These are phyloP conservation scores for Aleurites moluccanus DNA, from an alignment of 441 rosid species.

Conservation along the genomic window DNA sequence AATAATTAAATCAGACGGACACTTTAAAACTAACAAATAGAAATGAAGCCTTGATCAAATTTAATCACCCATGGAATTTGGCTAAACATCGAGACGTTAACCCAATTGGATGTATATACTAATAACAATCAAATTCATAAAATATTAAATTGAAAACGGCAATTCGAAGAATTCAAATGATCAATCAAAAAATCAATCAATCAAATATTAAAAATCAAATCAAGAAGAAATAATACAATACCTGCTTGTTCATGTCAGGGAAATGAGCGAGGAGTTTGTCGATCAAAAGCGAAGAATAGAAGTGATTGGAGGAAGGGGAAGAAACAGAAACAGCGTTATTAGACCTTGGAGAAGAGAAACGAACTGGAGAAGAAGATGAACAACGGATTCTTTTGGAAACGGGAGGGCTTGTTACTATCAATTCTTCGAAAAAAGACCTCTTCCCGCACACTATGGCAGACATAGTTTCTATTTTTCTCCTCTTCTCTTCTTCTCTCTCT, in stretches of 20 bases:
- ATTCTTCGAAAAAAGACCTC: slow-evolving; percentile 95
- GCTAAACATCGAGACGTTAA: too few relatives aligned
- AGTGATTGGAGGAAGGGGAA: slow-evolving; percentile 15
- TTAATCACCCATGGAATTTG: too few relatives aligned
- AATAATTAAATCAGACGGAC: neutral
- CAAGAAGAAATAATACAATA: slow-evolving; percentile 7
- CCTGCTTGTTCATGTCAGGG: slow-evolving; percentile 91
- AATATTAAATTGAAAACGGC: too few relatives aligned
- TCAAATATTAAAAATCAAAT: neutral
- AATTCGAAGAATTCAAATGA: too few relatives aligned
- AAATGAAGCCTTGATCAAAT: too few relatives aligned
- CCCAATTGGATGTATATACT: too few relatives aligned
- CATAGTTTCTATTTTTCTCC: slow-evolving; percentile 55
- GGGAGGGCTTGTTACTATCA: slow-evolving; percentile 52
- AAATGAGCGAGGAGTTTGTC: slow-evolving; percentile 61
- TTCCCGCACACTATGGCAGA: slow-evolving; percentile 97
- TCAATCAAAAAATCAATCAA: slow-evolving; percentile 3
- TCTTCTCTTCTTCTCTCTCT: slow-evolving; percentile 34
- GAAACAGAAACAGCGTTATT: slow-evolving; percentile 21
- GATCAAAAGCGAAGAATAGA: slow-evolving; percentile 34
- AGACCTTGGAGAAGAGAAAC: slow-evolving; percentile 53
- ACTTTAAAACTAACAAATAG: too few relatives aligned
- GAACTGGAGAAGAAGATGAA: slow-evolving; percentile 60
- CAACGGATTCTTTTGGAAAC: slow-evolving; percentile 76
- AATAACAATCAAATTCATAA: too few relatives aligned